Percentiles rank a stretch among this genome's conserved stretches.
Conservation (phyloP, 352 stramenopile genomes). For the Globisporangium megalacanthum region DNA sequence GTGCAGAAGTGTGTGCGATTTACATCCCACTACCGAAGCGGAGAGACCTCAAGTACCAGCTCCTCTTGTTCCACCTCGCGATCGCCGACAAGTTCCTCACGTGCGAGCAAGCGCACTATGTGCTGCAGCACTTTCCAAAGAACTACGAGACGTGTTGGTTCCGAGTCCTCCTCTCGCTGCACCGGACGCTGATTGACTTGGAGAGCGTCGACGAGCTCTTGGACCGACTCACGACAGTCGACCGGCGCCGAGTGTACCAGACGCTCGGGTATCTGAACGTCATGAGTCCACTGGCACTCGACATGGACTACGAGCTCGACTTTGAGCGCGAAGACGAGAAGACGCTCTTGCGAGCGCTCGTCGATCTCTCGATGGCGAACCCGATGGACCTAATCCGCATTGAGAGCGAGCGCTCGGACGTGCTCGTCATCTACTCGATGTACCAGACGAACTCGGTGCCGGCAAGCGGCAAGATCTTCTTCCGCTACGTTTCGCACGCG, state of each 20-base stretch:
- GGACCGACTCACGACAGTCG: slow-evolving; percentile 33
- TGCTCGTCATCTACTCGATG: slow-evolving; percentile 75
- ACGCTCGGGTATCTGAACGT: slow-evolving; percentile 57
- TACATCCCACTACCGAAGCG: slow-evolving; percentile 72
- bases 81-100: slow-evolving; percentile 43
- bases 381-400: slow-evolving; percentile 72
- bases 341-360: slow-evolving; percentile 48
- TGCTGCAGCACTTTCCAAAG: slow-evolving; percentile 71
- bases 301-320: slow-evolving; percentile 71
- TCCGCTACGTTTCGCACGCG: slow-evolving; percentile 56
- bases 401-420: slow-evolving; percentile 49
- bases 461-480: slow-evolving; percentile 41
- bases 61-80: slow-evolving; percentile 58
- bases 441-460: slow-evolving; percentile 68
- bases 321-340: slow-evolving; percentile 66
- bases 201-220: slow-evolving; percentile 56
- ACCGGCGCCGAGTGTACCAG: slow-evolving; percentile 38
- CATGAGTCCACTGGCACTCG: slow-evolving; percentile 47
- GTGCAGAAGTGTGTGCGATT: slow-evolving; percentile 57
- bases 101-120: slow-evolving; percentile 38
- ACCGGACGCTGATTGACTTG: slow-evolving; percentile 60
- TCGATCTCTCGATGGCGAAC: slow-evolving; percentile 55
- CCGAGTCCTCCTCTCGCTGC: slow-evolving; percentile 44
- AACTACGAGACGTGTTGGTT: slow-evolving; percentile 53
- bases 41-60: slow-evolving; percentile 67